phyloP scores from a whole-genome alignment of 2,329 filamentous ascomycete species.

The Claviceps digitariae region DNA sequence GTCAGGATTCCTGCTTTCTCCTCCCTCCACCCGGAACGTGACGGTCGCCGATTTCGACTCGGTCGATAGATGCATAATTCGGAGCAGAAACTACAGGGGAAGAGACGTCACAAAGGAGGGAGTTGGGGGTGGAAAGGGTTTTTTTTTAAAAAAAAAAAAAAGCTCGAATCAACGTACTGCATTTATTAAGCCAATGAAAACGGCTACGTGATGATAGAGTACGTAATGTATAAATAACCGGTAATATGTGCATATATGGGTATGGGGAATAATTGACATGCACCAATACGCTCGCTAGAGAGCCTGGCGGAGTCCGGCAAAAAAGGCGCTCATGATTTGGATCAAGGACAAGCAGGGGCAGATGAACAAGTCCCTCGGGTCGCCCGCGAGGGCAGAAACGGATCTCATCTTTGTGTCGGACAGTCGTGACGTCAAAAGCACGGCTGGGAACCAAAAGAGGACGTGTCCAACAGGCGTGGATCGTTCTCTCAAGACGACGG shows the following conservation, averaged over 20 bases:
- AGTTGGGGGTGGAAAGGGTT: background rate
- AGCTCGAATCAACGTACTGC: slow-evolving; percentile 13
- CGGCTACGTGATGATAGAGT: slow-evolving; percentile 21
- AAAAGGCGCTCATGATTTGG: slow-evolving; percentile 8
- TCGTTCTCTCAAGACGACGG: slow-evolving; percentile 6
- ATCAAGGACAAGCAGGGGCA: background rate
- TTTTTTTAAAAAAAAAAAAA: background rate
- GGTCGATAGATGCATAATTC: slow-evolving; percentile 2
- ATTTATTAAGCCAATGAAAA: slow-evolving; percentile 15
- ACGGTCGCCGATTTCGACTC: background rate
- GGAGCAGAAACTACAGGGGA: slow-evolving; percentile 13
- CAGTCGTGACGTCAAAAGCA: background rate
- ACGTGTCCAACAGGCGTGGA: background rate
- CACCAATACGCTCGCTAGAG: slow-evolving; percentile 21
- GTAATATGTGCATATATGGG: slow-evolving; percentile 23
- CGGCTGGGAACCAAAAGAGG: background rate
- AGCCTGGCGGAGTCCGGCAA: slow-evolving; percentile 13
- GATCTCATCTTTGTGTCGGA: background rate
- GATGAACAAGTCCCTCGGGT: background rate
- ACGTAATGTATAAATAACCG: slow-evolving; percentile 25
- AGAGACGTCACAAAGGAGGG: background rate
- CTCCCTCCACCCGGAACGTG: background rate
- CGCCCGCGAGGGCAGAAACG: slow-evolving; percentile 2
- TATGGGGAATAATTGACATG: slow-evolving; percentile 11
- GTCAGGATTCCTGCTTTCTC: background rate